These are phyloP conservation scores for Liquidambar formosana DNA, from an alignment of 164 flowering plant species.

Conservation along the genomic window DNA sequence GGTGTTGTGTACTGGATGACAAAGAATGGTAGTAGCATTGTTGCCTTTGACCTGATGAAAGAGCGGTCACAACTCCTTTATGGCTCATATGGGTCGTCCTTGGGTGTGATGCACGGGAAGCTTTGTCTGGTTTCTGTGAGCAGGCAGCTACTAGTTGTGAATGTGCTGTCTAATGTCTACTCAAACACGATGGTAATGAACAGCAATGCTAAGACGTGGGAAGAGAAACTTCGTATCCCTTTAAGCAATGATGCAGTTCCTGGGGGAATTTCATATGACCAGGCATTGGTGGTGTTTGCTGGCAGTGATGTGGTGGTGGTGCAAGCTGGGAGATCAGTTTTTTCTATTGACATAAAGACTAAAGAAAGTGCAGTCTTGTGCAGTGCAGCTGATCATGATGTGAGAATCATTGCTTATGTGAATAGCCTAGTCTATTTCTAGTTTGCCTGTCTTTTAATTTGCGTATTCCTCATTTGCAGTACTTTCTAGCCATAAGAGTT, in stretches of 20 bases:
- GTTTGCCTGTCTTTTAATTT: background rate
- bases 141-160: slow-evolving; percentile 1
- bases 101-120: slow-evolving; percentile 36
- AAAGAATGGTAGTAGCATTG: background rate
- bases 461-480: background rate
- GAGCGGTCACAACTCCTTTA: slow-evolving; percentile 31
- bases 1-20: slow-evolving; percentile 44
- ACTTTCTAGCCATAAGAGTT: background rate
- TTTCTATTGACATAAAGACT: slow-evolving; percentile 23
- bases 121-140: slow-evolving; percentile 19
- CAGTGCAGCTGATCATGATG: background rate
- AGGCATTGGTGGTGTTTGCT: slow-evolving; percentile 12
- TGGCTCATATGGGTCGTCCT: slow-evolving; percentile 4
- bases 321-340: slow-evolving; percentile 4
- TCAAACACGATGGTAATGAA: slow-evolving; percentile 41
- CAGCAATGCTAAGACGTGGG: slow-evolving; percentile 23
- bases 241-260: background rate
- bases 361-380: slow-evolving; percentile 6
- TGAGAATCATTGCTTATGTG: slow-evolving; percentile 34
- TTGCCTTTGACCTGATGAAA: slow-evolving; percentile 38
- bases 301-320: slow-evolving; percentile 22
- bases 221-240: background rate
- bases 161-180: slow-evolving; percentile 28
- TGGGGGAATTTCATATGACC: background rate
- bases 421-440: slow-evolving; percentile 47